Base-by-base conservation (phyloP, 2,329 filamentous ascomycete genomes). In the Alternaria viburni region DNA sequence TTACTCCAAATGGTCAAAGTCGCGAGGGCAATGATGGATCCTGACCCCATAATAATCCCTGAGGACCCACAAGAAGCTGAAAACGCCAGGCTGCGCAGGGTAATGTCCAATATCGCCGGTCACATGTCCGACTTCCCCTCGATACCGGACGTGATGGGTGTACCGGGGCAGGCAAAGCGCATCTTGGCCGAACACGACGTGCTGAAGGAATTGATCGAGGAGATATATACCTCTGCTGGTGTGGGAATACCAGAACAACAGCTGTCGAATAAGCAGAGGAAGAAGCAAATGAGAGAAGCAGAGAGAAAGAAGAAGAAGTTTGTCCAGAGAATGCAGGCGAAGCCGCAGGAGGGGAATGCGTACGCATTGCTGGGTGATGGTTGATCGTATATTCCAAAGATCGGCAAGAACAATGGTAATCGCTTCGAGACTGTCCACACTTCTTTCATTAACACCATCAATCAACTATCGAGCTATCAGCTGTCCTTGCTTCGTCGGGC, bases 181-280 rank as follows among this genome's bases (percentile, higher is more conserved):
- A 12, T 69, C 1, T 21, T 70, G 1, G 67, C 59, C 6, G 67
- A 72, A 5, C 62, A 72, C 15, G 69, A 71, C 5, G 8, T 32
- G 6, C 4, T 78, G 21, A 64, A 56, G 23, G 57, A 44, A 5
- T 62, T 74, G 26, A 59, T 79, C 1, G 69, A 70, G n/a, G 69
- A 77, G 26, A 70, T 77, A 1, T 79, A 77, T 46, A 55, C 28
- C 3, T 67, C 71, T 8, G 66, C 63, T n/a, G 71, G 73, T n/a
- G 60, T 74, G n/a, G 68, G 68, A 12, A 6, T 72, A 6, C 67
- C 66, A 2, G 30, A 13, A 2, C 67, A 75, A 47, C 51, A 68
- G 4, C 19, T 68, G 0, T 71, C 68, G 5, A 70, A 68, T 9
- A 75, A 69, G 61, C 72, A 69, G 64, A 70, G 62, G 57, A 73